Base-by-base conservation (phyloP, 2,329 filamentous ascomycete species). In the Fusarium kyushuense region DNA sequence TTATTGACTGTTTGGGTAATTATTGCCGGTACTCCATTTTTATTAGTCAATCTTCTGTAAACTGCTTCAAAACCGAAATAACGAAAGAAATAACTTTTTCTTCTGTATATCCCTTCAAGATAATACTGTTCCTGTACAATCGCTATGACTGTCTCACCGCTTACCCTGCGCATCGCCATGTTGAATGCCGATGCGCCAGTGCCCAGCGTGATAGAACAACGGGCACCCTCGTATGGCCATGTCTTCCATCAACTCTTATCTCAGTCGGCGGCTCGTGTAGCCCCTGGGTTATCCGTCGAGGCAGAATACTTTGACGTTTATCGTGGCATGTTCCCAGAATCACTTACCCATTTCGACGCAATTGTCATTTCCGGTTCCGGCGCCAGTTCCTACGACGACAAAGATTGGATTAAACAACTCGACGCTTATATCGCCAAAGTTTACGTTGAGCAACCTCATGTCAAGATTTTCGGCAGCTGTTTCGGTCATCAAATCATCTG, bases 401-500 rank as follows among this genome's bases (percentile, higher is more conserved):
- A 40, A 14, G 53, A 40, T 4, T 55, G 53, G 43, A 32, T 55
- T 9, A 55, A 17, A 32, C 17, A 16, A 23, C 53, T 55, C 8
- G 53, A 55, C 14, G 42, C 32, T 4, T 55, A 55, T 12, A 11
- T 55, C 7, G 12, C 42, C 25, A 32, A 23, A 16, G 19, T 55
- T 2, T 47, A 49, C 17, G 5, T 5, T 3, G 32, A 48, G 10
- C 53, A 55, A 5, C 42, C 53, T 2, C 23, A 11, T 5, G 13
- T 55, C 17, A 48, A 48, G 17, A n/a, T 54, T 1, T 54, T 54
- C 3, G 52, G 52, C 1, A 54, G 52, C 4, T 54, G 42, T 13
- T 54, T 54, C 30, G 42, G 52, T 6, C 52, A 54, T 3, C 52
- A 54, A 11, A 38, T 54, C 8, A 48, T 54, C 6, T 54, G 52